Evolutionary conservation across 441 rosid species (phyloP).

Genomic region (Aleurites moluccanus): DNA sequence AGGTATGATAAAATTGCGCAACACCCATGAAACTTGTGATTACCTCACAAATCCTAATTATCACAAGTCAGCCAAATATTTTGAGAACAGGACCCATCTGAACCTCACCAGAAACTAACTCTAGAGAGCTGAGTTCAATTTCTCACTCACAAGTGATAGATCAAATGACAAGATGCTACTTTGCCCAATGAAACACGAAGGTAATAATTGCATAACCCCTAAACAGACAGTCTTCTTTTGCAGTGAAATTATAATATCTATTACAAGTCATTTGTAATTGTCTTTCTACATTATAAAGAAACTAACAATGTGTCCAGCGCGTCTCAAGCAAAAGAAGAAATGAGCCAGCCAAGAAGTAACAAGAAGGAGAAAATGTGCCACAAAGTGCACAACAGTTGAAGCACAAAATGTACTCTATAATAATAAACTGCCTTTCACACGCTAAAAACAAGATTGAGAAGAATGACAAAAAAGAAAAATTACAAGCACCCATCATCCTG

Average conservation of each 20-base stretch:
- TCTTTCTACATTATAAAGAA: conserved; percentile 1
- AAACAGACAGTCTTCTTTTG: not conserved
- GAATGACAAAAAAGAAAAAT: conserved; percentile 38
- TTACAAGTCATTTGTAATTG: not conserved
- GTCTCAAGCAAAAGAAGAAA: not conserved
- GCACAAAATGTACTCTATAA: conserved; percentile 22
- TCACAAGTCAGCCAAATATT: too few relatives aligned
- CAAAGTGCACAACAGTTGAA: conserved; percentile 20
- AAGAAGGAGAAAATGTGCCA: not conserved
- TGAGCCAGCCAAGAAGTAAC: not conserved
- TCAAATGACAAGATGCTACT: not conserved
- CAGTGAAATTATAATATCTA: not conserved
- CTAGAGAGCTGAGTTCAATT: too few relatives aligned
- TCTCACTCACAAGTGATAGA: too few relatives aligned
- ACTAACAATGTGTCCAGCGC: not conserved
- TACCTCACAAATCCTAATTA: too few relatives aligned
- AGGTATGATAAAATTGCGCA: too few relatives aligned
- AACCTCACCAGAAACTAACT: too few relatives aligned
- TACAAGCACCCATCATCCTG: conserved; percentile 32
- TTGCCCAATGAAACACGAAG: not conserved
- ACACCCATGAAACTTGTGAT: too few relatives aligned
- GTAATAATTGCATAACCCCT: not conserved
- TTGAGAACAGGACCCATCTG: too few relatives aligned
- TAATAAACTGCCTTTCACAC: conserved; percentile 41
- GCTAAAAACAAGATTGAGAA: conserved; percentile 34